Evolutionary conservation across 2,329 filamentous ascomycete genomes (phyloP).

Genomic region (Trichocomaceae sp.): DNA sequence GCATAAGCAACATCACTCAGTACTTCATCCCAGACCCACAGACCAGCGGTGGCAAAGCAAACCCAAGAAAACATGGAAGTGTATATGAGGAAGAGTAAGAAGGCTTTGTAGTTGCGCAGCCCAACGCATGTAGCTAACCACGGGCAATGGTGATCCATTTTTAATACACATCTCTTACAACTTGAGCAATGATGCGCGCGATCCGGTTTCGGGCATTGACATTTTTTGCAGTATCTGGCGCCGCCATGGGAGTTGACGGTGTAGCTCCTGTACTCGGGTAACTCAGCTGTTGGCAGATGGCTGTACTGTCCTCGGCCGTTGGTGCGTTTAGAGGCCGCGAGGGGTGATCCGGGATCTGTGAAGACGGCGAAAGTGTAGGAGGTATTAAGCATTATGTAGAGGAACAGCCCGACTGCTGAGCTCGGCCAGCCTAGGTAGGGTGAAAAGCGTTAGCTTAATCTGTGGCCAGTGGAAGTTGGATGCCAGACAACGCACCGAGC

Average conservation of each 20-base stretch:
- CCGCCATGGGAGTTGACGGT: slow-evolving; percentile 90
- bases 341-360: slow-evolving; percentile 71
- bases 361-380: slow-evolving; percentile 92
- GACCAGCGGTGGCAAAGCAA: slow-evolving; percentile 66
- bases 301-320: slow-evolving; percentile 53
- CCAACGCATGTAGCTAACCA: slow-evolving; percentile 97
- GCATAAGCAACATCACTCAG: slow-evolving; percentile 62
- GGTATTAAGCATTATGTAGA: slow-evolving; percentile 77
- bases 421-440: slow-evolving; percentile 33
- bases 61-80: slow-evolving; percentile 79
- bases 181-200: slow-evolving; percentile 95
- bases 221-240: slow-evolving; percentile 93
- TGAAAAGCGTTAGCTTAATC: neutral
- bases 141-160: slow-evolving; percentile 99
- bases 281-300: slow-evolving; percentile 67
- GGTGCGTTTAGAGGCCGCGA: slow-evolving; percentile 23
- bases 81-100: slow-evolving; percentile 86
- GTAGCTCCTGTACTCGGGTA: slow-evolving; percentile 61
- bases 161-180: slow-evolving; percentile 87
- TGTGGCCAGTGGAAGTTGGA: neutral
- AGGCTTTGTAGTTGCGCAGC: slow-evolving; percentile 89
- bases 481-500: slow-evolving; percentile 31
- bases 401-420: slow-evolving; percentile 58
- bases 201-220: slow-evolving; percentile 88
- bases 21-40: slow-evolving; percentile 83